Conservation (phyloP, 371 early-diverging fungal species). For the Actinomortierella ambigua region DNA sequence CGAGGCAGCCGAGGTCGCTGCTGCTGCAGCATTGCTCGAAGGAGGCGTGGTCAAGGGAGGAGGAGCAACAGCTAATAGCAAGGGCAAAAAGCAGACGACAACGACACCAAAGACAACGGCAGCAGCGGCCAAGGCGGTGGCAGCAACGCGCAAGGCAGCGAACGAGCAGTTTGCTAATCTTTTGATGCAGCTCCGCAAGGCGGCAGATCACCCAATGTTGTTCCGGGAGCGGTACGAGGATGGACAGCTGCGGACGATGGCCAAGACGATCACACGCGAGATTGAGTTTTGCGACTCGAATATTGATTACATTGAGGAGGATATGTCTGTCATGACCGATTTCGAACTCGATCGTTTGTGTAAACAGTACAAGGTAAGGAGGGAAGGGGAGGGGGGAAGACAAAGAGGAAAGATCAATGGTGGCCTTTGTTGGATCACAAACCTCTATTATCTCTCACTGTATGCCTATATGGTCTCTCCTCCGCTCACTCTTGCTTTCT, state of each 20-base stretch:
- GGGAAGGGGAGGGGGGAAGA: no score
- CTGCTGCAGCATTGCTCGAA: conserved; percentile 6
- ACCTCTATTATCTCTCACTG: no score
- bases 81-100: no score
- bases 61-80: no score
- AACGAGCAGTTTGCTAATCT: conserved; percentile 57
- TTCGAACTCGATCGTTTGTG: conserved; percentile 83
- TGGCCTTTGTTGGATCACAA: no score
- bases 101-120: conserved; percentile 23
- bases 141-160: conserved; percentile 13
- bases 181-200: conserved; percentile 86
- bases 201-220: conserved; percentile 85
- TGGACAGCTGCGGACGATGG: conserved; percentile 63
- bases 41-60: conserved; percentile 15
- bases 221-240: conserved; percentile 70
- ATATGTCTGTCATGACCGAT: conserved; percentile 86
- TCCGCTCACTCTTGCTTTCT: no score
- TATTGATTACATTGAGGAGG: conserved; percentile 79
- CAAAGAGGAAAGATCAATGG: no score
- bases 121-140: conserved; percentile 1
- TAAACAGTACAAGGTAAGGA: conserved; percentile 58
- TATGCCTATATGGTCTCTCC: no score
- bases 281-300: conserved; percentile 73
- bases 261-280: conserved; percentile 67
- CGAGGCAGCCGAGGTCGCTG: conserved; percentile 9